Evolutionary conservation across 177 flowering plant genomes (phyloP).

Genomic region (Telopea speciosissima): DNA sequence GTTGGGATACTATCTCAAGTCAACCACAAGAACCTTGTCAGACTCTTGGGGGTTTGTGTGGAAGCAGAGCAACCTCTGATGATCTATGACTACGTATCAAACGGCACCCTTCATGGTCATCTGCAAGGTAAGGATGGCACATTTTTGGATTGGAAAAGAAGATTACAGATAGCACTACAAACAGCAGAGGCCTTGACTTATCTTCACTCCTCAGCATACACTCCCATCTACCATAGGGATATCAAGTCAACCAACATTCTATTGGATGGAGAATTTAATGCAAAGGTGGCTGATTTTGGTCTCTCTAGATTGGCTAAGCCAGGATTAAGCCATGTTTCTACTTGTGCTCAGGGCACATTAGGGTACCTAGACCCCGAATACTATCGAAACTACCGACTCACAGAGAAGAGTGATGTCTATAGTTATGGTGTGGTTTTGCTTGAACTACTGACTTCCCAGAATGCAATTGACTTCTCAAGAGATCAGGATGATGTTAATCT

Average conservation of each 20-base stretch:
- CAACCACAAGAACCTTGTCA: conserved; percentile 59
- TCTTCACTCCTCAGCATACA: conserved; percentile 52
- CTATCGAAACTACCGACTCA: conserved; percentile 51
- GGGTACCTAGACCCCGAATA: conserved; percentile 74
- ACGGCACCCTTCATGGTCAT: conserved; percentile 60
- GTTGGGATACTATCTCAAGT: conserved; percentile 69
- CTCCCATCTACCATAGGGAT: conserved; percentile 64
- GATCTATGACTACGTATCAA: conserved; percentile 60
- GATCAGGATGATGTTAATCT: conserved; percentile 43
- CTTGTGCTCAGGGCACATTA: conserved; percentile 66
- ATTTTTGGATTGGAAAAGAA: conserved; percentile 41
- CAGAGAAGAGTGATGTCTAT: conserved; percentile 67
- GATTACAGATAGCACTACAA: conserved; percentile 50
- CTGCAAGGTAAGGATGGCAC: conserved; percentile 32
- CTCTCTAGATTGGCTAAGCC: conserved; percentile 55
- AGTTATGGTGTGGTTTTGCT: conserved; percentile 66
- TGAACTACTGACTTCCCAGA: conserved; percentile 56
- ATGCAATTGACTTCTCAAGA: conserved; percentile 53
- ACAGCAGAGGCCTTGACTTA: conserved; percentile 68
- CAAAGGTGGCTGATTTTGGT: conserved; percentile 66
- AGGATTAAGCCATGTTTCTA: conserved; percentile 60
- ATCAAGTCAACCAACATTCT: conserved; percentile 67
- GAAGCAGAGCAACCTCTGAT: conserved; percentile 57
- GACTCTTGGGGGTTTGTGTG: conserved; percentile 54
- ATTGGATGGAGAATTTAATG: conserved; percentile 45